phyloP scores from a whole-genome alignment of 1,139 yeast species.

The Wickerhamomyces sp. region DNA sequence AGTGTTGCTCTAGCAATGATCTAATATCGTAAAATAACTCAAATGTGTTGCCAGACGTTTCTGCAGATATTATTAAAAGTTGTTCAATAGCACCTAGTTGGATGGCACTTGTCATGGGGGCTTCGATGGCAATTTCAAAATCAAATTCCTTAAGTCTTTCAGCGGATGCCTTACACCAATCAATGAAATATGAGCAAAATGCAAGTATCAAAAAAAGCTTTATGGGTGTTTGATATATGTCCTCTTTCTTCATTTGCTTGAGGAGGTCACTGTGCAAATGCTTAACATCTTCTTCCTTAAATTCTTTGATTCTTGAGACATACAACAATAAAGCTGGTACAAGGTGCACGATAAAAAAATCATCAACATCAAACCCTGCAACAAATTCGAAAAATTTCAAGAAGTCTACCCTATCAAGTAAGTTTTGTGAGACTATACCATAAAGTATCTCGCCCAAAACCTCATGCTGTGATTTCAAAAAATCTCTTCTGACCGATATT shows the following conservation, averaged over 20 bases:
- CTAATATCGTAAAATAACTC: conserved; percentile 61
- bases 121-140: conserved; percentile 41
- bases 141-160: conserved; percentile 38
- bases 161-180: conserved; percentile 60
- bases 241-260: conserved; percentile 29
- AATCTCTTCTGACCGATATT: conserved; percentile 55
- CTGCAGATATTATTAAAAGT: conserved; percentile 66
- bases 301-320: conserved; percentile 31
- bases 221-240: conserved; percentile 48
- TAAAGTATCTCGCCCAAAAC: conserved; percentile 60
- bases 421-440: conserved; percentile 41
- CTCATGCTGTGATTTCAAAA: conserved; percentile 66
- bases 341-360: conserved; percentile 57
- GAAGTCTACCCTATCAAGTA: conserved; percentile 36
- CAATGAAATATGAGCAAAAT: conserved; percentile 60
- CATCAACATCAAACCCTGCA: conserved; percentile 49
- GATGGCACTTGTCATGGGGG: conserved; percentile 48
- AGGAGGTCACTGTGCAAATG: conserved; percentile 31
- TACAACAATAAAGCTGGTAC: conserved; percentile 56
- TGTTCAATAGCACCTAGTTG: conserved; percentile 80
- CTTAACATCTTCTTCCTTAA: conserved; percentile 32
- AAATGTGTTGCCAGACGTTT: conserved; percentile 44
- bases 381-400: conserved; percentile 37
- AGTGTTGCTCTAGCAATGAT: conserved; percentile 59
- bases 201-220: conserved; percentile 56